Percentiles rank a stretch among this genome's conserved stretches.
Evolutionary conservation across 306 rosid genomes (phyloP).

Genomic region (Gleditsia sinensis): DNA sequence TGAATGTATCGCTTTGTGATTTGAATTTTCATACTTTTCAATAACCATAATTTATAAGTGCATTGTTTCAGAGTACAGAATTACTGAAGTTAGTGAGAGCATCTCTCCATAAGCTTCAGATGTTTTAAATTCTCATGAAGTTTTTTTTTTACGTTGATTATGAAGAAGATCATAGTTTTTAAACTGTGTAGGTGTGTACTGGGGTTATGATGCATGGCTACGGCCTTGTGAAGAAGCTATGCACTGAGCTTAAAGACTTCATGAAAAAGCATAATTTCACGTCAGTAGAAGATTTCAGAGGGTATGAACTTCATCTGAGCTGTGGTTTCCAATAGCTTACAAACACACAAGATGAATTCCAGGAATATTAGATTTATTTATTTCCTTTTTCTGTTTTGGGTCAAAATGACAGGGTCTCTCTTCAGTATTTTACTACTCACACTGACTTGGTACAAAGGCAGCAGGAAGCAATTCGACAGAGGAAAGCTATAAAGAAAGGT

Average conservation of each 20-base stretch:
- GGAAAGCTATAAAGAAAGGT: slow-evolving; percentile 82
- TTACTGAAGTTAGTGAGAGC: not conserved
- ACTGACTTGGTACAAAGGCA: slow-evolving; percentile 86
- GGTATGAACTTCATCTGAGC: slow-evolving; percentile 49
- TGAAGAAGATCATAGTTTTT: not conserved
- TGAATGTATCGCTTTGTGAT: not conserved
- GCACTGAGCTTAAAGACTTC: slow-evolving; percentile 80
- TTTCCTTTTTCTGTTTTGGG: not conserved
- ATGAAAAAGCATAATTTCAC: slow-evolving; percentile 84
- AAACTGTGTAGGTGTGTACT: slow-evolving; percentile 74
- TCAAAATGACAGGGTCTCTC: slow-evolving; percentile 66
- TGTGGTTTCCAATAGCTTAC: slow-evolving; percentile 16
- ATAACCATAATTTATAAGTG: not conserved
- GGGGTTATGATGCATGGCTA: slow-evolving; percentile 99
- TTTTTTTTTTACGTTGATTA: not conserved
- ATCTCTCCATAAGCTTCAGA: not conserved
- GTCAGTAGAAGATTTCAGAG: slow-evolving; percentile 91
- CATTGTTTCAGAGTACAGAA: not conserved
- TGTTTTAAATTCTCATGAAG: not conserved
- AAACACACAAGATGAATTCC: not conserved
- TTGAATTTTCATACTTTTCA: not conserved
- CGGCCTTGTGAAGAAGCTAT: slow-evolving; percentile 87
- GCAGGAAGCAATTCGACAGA: slow-evolving; percentile 77
- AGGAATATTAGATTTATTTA: not conserved
- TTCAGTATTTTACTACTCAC: slow-evolving; percentile 86